Conservation (phyloP, 2,329 filamentous ascomycete genomes). For the Herpotrichia juniperi region DNA sequence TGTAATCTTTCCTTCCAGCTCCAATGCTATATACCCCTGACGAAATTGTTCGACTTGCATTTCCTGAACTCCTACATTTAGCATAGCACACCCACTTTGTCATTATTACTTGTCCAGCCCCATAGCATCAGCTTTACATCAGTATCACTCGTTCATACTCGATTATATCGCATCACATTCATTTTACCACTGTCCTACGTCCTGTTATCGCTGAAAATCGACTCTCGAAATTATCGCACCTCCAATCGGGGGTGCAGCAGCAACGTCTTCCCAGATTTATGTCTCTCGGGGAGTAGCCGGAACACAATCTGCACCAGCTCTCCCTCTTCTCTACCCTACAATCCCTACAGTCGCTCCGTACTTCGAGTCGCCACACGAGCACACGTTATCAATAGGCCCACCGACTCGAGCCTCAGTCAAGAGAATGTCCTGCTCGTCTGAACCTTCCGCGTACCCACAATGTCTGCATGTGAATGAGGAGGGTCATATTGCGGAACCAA, state of each 20-base stretch:
- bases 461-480: neutral
- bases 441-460: slow-evolving; percentile 3
- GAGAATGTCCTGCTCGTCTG: slow-evolving; percentile 14
- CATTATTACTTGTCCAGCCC: neutral
- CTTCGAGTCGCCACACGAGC: slow-evolving; percentile 21
- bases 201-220: neutral
- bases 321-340: slow-evolving; percentile 21
- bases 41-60: slow-evolving; percentile 1
- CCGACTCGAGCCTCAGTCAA: slow-evolving; percentile 4
- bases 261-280: slow-evolving; percentile 56
- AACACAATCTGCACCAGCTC: slow-evolving; percentile 34
- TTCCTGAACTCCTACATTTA: neutral
- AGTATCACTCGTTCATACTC: slow-evolving; percentile 17
- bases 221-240: neutral
- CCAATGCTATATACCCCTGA: slow-evolving; percentile 20
- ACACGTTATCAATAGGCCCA: slow-evolving; percentile 19
- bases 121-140: neutral
- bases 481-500: neutral
- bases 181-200: slow-evolving; percentile 3
- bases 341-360: slow-evolving; percentile 19
- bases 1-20: slow-evolving; percentile 9
- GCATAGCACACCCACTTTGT: neutral
- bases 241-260: slow-evolving; percentile 31
- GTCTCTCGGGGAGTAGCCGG: slow-evolving; percentile 53
- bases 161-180: neutral